Percentiles rank a stretch among this genome's conserved stretches.
Conservation (phyloP, 495 filamentous ascomycete species). For the Aspergillus avenaceus region DNA sequence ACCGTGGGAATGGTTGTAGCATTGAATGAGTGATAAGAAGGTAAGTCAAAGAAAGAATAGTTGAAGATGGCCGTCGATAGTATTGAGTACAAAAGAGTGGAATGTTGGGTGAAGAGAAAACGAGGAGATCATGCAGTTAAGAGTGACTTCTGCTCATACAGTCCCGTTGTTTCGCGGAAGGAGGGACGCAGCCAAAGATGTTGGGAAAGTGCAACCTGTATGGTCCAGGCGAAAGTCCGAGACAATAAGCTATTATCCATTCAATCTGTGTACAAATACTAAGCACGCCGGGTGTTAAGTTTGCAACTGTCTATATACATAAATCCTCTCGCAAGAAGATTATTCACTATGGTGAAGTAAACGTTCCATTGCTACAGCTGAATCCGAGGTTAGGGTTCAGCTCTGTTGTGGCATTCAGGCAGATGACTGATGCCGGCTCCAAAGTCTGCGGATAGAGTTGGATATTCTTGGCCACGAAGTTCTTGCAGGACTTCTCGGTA, state of each 20-base stretch:
- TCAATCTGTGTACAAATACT: no score
- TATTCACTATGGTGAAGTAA: conserved; percentile 7
- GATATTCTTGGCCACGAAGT: conserved; percentile 27
- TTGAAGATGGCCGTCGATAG: neutral
- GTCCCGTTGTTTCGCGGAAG: neutral
- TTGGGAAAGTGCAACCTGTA: neutral
- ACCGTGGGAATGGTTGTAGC: conserved; percentile 25
- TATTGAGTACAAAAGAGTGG: neutral
- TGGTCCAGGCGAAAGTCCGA: no score
- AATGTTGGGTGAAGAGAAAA: neutral
- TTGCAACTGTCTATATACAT: no score
- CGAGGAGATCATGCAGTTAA: neutral
- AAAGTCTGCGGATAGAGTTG: conserved; percentile 31
- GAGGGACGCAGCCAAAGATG: neutral
- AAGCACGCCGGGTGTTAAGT: no score
- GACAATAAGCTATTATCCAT: no score
- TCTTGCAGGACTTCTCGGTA: conserved; percentile 29
- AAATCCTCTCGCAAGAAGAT: neutral
- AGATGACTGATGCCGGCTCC: conserved; percentile 23
- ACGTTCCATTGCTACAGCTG: conserved; percentile 32
- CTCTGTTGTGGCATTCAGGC: conserved; percentile 30
- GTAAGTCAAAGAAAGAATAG: conserved; percentile 2
- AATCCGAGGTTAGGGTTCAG: conserved; percentile 35
- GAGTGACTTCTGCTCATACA: no score
- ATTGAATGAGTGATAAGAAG: neutral